These are phyloP conservation scores for Rasamsonia emersonii DNA, from an alignment of 2,329 filamentous ascomycete genomes.

Conservation along the genomic window DNA sequence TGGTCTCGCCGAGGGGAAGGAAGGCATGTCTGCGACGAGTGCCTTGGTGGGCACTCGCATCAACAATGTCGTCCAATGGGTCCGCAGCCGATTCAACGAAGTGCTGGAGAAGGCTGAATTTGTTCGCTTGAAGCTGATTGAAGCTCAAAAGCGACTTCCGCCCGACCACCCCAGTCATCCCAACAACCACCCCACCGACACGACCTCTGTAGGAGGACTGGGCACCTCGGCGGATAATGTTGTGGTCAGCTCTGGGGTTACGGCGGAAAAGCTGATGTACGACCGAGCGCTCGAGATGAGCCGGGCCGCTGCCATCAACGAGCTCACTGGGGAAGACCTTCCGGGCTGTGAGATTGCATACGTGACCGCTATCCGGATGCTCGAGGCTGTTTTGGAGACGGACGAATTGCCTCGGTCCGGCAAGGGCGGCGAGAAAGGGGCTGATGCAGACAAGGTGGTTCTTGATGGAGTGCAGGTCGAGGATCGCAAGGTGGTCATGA, in stretches of 20 bases:
- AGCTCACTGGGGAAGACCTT: slow-evolving; percentile 86
- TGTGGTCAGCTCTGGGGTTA: slow-evolving; percentile 76
- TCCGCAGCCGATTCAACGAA: slow-evolving; percentile 89
- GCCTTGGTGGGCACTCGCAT: slow-evolving; percentile 60
- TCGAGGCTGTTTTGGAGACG: slow-evolving; percentile 85
- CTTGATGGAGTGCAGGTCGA: slow-evolving; percentile 39
- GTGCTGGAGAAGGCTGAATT: slow-evolving; percentile 93
- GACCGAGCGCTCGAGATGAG: slow-evolving; percentile 97
- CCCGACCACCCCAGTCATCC: slow-evolving; percentile 80
- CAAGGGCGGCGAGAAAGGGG: slow-evolving; percentile 14
- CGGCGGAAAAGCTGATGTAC: slow-evolving; percentile 96
- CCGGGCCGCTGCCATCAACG: slow-evolving; percentile 84
- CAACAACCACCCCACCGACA: slow-evolving; percentile 59
- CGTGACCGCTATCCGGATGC: slow-evolving; percentile 83
- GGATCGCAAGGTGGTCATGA: slow-evolving; percentile 41
- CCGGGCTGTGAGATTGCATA: slow-evolving; percentile 86
- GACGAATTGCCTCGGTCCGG: slow-evolving; percentile 49
- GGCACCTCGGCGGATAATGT: slow-evolving; percentile 69
- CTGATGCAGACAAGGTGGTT: slow-evolving; percentile 25
- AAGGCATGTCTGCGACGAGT: slow-evolving; percentile 30
- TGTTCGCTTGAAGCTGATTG: slow-evolving; percentile 77
- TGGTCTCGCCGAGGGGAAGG: slow-evolving; percentile 37
- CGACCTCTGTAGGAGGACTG: slow-evolving; percentile 47
- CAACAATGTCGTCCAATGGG: slow-evolving; percentile 93
- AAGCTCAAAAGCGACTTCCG: slow-evolving; percentile 76